Evolutionary conservation across 202 grass and related monocot genomes (phyloP), one percentile per base, ranked within the genome.

Genomic region (Hordeum pubiflorum): DNA sequence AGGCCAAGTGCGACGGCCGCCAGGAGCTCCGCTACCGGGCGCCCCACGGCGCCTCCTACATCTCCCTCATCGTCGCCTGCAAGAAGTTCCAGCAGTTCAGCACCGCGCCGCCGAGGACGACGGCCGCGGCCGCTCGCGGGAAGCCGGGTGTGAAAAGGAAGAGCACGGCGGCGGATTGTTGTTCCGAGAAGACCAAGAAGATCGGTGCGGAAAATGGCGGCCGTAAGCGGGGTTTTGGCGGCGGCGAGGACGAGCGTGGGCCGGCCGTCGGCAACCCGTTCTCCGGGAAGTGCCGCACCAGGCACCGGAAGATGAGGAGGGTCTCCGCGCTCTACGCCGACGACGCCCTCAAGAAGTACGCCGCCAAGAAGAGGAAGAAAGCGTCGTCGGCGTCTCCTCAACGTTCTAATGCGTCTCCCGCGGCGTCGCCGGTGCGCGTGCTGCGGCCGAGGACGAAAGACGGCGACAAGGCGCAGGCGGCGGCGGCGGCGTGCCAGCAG

Each of bases 41-140:
- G 23, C 92, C 92, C 27, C 61, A 46, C 34, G 87, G 87, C 77
- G 80, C 78, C 29, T 85, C 39, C 50, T 94, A 81, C 63, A 13
- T 9, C 77, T 91, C 89, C 72, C 92, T 94, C 46, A 43, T 81
- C 72, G 78, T 74, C 64, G 92, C 89, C 37, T 94, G 89, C 69
- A 72, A 80, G 38, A 76, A 62, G 12, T 79, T 59, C 72, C 60
- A 69, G 56, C 17, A 9, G 39, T 46, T 69, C 36, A 12, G 2
- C 31, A 2, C 7, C 62, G 33, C 62, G 37, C 67, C 39, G 17
- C 23, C 66, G 17, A 18, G 15, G 34, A 37, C 0, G 6, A 3
- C 4, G 1, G 11, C 43, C 4, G 43, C 43, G 41, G 12, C 41
- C 12, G 44, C 46, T 18, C 15, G 17, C 7, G 17, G 48, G 17